Evolutionary conservation across 176 grass and related monocot species (phyloP), one percentile per base, ranked within the genome.

Genomic region (Juncus inflexus): DNA sequence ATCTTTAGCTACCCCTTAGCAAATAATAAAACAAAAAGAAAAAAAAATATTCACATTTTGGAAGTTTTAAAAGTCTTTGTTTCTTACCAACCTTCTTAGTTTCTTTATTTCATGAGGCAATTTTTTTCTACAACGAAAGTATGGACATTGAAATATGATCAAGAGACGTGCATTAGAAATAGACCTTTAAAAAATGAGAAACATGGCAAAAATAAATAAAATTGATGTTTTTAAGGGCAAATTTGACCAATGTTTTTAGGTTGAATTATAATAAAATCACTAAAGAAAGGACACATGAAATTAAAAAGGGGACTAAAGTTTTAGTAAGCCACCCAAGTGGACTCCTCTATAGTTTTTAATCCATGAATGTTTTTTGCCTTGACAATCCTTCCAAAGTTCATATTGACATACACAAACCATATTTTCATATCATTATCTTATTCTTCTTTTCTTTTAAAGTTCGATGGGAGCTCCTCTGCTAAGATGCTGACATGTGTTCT

Each of bases 191-290:
- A 53, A 70, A 70, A 70, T 56, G 38, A 15, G 66, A 4, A 57
- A 41, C 19, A 47, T 47, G 9, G 43, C 0, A 70, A 54, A 53
- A 38, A 3, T 39, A 50, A 67, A 58, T 36, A 58, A 57, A 70
- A 70, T 36, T 52, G 15, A 40, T 13, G 57, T 16, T 4, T 58
- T 58, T 9, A 57, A 41, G 12, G 13, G 56, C 37, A 55, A 41
- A 70, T 39, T 69, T 70, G 67, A 70, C 67, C 51, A 42, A 43
- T 70, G 67, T 70, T 53, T 70, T 54, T 11, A 36, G n/a, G 50
- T 70, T 70, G 7, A 15, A 40, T 58, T 53, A 45, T 7, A 52
- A 41, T 55, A 40, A 70, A 58, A 70, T 10, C n/a, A 58, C 36
- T 70, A 57, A 56, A 70, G 37, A 70, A 70, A 70, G 51, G 35